Conservation (phyloP, 805 yeast genomes). For the Lipomyces yamadae region DNA sequence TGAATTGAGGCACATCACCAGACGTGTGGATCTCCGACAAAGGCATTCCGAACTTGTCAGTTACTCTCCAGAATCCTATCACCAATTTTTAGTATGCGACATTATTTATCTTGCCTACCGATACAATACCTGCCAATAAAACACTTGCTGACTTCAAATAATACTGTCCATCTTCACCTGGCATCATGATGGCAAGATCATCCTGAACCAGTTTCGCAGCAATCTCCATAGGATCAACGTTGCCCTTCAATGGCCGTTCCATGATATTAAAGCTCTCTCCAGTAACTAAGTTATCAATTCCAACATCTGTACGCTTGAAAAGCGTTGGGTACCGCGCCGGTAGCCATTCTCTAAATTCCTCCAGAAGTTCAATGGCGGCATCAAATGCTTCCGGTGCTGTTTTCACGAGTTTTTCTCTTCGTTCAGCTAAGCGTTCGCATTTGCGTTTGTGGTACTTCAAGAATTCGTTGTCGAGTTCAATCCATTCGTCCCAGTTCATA, state of each 20-base stretch:
- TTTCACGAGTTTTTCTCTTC: conserved; percentile 52
- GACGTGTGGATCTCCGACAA: conserved; percentile 62
- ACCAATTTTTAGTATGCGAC: neutral
- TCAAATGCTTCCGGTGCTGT: conserved; percentile 36
- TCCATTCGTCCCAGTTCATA: conserved; percentile 67
- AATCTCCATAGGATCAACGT: conserved; percentile 62
- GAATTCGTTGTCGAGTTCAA: conserved; percentile 73
- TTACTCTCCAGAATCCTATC: conserved; percentile 62
- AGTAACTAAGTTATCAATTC: conserved; percentile 58
- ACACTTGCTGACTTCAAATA: conserved; percentile 65
- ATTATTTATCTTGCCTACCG: conserved; percentile 37
- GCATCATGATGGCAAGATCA: conserved; percentile 70
- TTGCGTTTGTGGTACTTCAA: conserved; percentile 58
- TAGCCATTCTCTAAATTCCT: conserved; percentile 57
- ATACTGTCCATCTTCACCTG: conserved; percentile 61
- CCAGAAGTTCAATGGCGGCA: conserved; percentile 61
- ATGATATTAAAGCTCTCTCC: conserved; percentile 53
- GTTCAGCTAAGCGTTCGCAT: conserved; percentile 53
- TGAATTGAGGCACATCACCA: conserved; percentile 71
- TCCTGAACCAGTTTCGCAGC: conserved; percentile 66
- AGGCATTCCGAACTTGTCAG: conserved; percentile 62
- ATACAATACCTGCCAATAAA: conserved; percentile 55
- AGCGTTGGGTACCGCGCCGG: conserved; percentile 64
- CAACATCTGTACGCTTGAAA: conserved; percentile 52
- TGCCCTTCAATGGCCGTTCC: conserved; percentile 44